phyloP scores from a whole-genome alignment of 768 basidiomycete species.

The Lyophyllum shimeji region DNA sequence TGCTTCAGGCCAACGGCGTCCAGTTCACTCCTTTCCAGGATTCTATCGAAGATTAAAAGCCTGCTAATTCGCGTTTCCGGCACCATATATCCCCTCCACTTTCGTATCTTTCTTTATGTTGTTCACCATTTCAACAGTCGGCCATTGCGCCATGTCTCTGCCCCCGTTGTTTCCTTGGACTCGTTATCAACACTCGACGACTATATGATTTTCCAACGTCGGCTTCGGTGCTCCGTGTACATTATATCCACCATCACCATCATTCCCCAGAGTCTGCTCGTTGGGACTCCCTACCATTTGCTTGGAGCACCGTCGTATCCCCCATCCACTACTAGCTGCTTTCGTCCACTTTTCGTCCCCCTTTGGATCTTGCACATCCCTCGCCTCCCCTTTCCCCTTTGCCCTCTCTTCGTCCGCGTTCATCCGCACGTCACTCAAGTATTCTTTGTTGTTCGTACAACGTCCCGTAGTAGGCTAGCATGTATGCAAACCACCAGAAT shows the following conservation, averaged over 20 bases:
- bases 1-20: slow-evolving; percentile 49
- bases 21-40: slow-evolving; percentile 36
- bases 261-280: slow-evolving; percentile 14
- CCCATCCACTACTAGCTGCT: slow-evolving; percentile 9
- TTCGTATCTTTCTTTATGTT: not conserved
- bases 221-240: slow-evolving; percentile 29
- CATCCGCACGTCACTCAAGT: not conserved
- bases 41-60: slow-evolving; percentile 25
- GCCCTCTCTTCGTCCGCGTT: not conserved
- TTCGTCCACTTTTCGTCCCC: not conserved
- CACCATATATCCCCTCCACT: not conserved
- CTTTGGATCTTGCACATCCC: not conserved
- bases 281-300: slow-evolving; percentile 38
- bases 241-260: slow-evolving; percentile 26
- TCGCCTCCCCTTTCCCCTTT: not conserved
- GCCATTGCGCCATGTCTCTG: not conserved
- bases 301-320: slow-evolving; percentile 56
- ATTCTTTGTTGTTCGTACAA: not conserved
- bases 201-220: slow-evolving; percentile 23
- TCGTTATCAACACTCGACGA: slow-evolving; percentile 18
- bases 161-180: slow-evolving; percentile 11
- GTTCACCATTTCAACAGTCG: not conserved
- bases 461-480: not conserved
- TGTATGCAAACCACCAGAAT: not conserved
- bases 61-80: slow-evolving; percentile 11